Evolutionary conservation across 441 rosid species (phyloP).

Genomic region (Euphorbia celastroides): DNA sequence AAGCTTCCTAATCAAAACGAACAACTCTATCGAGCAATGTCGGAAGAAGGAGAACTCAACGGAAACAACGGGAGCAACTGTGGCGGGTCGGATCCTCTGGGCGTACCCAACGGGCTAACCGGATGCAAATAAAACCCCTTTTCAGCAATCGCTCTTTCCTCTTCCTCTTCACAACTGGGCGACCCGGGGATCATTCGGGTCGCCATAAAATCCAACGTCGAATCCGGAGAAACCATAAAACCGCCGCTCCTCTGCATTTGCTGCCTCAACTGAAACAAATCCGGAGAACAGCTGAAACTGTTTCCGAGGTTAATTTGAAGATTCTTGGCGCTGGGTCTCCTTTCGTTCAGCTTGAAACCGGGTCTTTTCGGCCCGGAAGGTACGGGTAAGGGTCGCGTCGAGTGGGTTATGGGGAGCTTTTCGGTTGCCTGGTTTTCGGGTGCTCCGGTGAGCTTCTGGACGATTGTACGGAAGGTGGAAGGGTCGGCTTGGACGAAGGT

Average conservation of each 20-base stretch:
- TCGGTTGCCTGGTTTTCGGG: constrained; percentile 35
- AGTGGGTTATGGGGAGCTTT: constrained; percentile 47
- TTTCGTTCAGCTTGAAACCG: constrained; percentile 73
- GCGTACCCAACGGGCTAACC: constrained; percentile 33
- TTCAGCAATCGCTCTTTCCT: constrained; percentile 49
- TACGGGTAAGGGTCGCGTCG: constrained; percentile 16
- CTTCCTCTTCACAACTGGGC: constrained; percentile 28
- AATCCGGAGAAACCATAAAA: constrained; percentile 62
- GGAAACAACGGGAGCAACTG: constrained; percentile 73
- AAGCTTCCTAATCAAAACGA: background rate
- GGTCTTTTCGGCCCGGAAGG: constrained; percentile 34
- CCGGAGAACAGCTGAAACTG: no score
- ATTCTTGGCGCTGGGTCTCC: constrained; percentile 53
- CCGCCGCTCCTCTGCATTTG: constrained; percentile 16
- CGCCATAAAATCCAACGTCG: constrained; percentile 54
- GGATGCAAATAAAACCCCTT: constrained; percentile 70
- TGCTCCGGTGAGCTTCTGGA: constrained; percentile 78
- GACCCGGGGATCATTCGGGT: constrained; percentile 37
- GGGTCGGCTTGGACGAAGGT: constrained; percentile 87
- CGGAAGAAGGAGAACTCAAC: constrained; percentile 43
- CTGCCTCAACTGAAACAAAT: constrained; percentile 23
- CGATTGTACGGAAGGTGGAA: constrained; percentile 72
- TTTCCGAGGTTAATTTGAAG: constrained; percentile 53
- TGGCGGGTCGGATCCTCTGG: constrained; percentile 45
- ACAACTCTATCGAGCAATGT: background rate